A percentile compares a stretch with the other conserved stretches of the same genome.
Conservation (phyloP, 805 yeast genomes). For the Candida sphagnicola region DNA sequence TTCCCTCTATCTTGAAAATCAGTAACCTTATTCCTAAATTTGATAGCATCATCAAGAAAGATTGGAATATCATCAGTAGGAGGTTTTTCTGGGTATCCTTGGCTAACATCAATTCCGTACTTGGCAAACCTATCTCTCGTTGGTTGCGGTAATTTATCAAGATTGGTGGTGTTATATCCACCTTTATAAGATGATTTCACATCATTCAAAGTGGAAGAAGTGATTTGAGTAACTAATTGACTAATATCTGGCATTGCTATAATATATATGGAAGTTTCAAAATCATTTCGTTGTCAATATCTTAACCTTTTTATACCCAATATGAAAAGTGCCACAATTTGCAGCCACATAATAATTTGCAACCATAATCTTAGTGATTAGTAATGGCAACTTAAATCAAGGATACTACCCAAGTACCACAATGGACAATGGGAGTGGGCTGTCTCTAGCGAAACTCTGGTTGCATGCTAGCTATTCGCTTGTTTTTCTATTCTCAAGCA, state of each 20-base stretch:
- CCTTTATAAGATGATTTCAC: neutral
- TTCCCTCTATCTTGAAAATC: slow-evolving; percentile 23
- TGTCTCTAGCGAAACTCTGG: too few relatives aligned
- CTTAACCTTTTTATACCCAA: neutral
- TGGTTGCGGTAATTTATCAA: slow-evolving; percentile 5
- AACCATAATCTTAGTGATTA: neutral
- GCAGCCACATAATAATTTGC: neutral
- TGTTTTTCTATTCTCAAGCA: too few relatives aligned
- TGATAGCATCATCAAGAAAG: slow-evolving; percentile 24
- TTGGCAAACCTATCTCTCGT: slow-evolving; percentile 20
- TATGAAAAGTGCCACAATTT: neutral
- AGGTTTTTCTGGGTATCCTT: slow-evolving; percentile 23
- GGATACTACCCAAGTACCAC: too few relatives aligned
- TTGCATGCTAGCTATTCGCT: too few relatives aligned
- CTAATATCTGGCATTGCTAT: neutral
- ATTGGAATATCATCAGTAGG: slow-evolving; percentile 18
- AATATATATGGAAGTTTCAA: neutral
- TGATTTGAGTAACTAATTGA: neutral
- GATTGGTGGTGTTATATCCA: slow-evolving; percentile 16
- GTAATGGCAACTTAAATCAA: neutral
- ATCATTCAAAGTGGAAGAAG: neutral
- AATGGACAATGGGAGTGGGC: too few relatives aligned
- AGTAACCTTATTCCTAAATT: slow-evolving; percentile 17
- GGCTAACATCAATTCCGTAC: slow-evolving; percentile 21
- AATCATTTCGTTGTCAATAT: neutral